A percentile compares a stretch with the other conserved stretches of the same genome.
These are phyloP conservation scores for Lasiodiplodia hormozganensis DNA, from an alignment of 2,329 filamentous ascomycete species.

Conservation along the genomic window DNA sequence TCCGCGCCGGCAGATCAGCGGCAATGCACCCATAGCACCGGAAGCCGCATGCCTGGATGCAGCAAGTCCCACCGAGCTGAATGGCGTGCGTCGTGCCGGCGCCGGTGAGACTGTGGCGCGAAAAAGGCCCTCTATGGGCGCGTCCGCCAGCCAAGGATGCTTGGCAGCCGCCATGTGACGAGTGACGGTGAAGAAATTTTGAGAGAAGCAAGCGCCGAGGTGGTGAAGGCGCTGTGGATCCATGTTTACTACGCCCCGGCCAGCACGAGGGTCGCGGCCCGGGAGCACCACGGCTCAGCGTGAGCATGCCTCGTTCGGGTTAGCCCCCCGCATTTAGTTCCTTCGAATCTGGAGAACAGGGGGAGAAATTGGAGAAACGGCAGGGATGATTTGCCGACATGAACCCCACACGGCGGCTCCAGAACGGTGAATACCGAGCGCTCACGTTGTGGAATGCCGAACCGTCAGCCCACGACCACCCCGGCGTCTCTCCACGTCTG, in stretches of 20 bases:
- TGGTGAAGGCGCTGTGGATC: constrained; percentile 12
- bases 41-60: not conserved
- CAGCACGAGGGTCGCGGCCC: constrained; percentile 1
- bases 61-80: not conserved
- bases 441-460: constrained; percentile 22
- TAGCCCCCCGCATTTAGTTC: constrained; percentile 20
- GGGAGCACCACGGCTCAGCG: not conserved
- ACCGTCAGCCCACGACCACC: constrained; percentile 10
- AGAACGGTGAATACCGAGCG: constrained; percentile 15
- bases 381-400: constrained; percentile 8
- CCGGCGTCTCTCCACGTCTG: constrained; percentile 1
- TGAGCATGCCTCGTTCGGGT: not conserved
- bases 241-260: not conserved
- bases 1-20: constrained; percentile 10
- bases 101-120: constrained; percentile 5
- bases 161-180: constrained; percentile 22
- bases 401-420: constrained; percentile 2
- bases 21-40: not conserved
- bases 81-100: constrained; percentile 20
- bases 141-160: constrained; percentile 10
- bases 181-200: constrained; percentile 21
- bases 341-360: constrained; percentile 24
- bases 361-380: not conserved
- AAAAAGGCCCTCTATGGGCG: constrained; percentile 3
- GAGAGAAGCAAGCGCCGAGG: not conserved